Evolutionary conservation across 305 asterid genomes (phyloP).

Genomic region (Fraxinus platypoda): DNA sequence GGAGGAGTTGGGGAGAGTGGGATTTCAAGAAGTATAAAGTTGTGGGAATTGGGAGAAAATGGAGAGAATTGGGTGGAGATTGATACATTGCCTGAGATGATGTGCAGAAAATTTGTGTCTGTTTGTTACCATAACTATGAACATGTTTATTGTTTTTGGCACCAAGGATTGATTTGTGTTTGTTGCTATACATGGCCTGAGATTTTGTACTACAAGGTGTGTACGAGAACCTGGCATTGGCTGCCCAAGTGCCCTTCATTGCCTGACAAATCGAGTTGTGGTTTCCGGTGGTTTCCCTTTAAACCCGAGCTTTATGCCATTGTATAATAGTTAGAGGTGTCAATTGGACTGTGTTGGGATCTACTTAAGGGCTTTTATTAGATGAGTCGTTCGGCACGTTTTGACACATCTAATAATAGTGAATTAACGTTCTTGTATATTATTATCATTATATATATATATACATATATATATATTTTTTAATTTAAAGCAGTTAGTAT

Average conservation of each 20-base stretch:
- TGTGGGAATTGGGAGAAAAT: conserved; percentile 55
- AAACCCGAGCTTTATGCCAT: conserved; percentile 50
- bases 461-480: no score
- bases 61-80: conserved; percentile 48
- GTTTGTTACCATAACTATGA: conserved; percentile 76
- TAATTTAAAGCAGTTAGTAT: no score
- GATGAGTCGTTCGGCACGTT: not conserved
- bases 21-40: conserved; percentile 57
- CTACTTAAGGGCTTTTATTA: not conserved
- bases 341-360: not conserved
- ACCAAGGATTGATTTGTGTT: conserved; percentile 61
- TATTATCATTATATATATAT: not conserved
- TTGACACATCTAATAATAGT: not conserved
- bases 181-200: conserved; percentile 83
- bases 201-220: conserved; percentile 53
- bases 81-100: conserved; percentile 57
- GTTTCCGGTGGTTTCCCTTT: conserved; percentile 77
- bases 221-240: conserved; percentile 80
- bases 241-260: conserved; percentile 64
- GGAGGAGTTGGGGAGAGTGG: conserved; percentile 66
- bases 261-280: conserved; percentile 79
- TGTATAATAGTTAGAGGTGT: conserved; percentile 23
- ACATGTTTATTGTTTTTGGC: conserved; percentile 81
- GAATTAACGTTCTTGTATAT: not conserved
- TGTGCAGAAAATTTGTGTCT: conserved; percentile 52